These are phyloP conservation scores for Penicillium paneum DNA, from an alignment of 2,329 filamentous ascomycete species.

Conservation along the genomic window DNA sequence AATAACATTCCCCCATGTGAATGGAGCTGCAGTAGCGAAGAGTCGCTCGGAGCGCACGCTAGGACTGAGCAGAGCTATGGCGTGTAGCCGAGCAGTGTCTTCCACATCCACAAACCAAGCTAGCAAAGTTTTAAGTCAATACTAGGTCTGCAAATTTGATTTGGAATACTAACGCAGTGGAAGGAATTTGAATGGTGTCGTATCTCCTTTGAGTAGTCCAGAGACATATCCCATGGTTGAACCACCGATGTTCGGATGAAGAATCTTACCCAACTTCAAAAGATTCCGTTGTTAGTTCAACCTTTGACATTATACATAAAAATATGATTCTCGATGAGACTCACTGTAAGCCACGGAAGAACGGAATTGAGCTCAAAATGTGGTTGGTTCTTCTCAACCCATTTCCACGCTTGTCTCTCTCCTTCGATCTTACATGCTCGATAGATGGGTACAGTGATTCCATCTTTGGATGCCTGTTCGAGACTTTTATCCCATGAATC, in stretches of 20 bases:
- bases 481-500: not conserved
- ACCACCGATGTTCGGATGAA: constrained; percentile 28
- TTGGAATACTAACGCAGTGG: constrained; percentile 15
- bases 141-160: not conserved
- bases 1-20: constrained; percentile 46
- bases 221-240: constrained; percentile 15
- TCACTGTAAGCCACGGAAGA: constrained; percentile 34
- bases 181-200: not conserved
- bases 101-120: constrained; percentile 49
- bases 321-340: not conserved
- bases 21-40: constrained; percentile 52
- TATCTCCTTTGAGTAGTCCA: constrained; percentile 10
- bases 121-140: constrained; percentile 18
- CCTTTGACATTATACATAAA: not conserved
- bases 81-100: constrained; percentile 52
- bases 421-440: constrained; percentile 47
- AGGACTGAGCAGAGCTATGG: constrained; percentile 50
- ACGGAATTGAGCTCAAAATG: constrained; percentile 45
- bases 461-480: not conserved
- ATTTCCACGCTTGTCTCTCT: constrained; percentile 50
- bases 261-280: constrained; percentile 30
- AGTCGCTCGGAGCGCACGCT: constrained; percentile 51
- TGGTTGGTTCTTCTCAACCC: constrained; percentile 44
- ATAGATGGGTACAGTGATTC: not conserved
- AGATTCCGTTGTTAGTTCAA: not conserved